These are phyloP conservation scores for Penicillium canescens DNA, from an alignment of 495 filamentous ascomycete genomes.

Conservation along the genomic window DNA sequence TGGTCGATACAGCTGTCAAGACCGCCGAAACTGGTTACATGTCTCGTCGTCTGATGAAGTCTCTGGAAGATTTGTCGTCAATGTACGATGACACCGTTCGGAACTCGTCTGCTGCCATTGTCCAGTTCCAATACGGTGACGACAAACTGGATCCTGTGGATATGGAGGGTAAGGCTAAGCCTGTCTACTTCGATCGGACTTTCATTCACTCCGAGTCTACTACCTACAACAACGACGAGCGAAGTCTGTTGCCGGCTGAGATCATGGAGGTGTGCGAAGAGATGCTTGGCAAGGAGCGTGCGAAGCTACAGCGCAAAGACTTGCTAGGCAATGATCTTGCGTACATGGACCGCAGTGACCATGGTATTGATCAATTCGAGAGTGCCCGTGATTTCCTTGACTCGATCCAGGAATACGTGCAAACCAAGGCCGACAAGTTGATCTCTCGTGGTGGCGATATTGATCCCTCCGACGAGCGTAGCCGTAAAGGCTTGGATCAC, in stretches of 20 bases:
- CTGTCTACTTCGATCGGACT: slow-evolving; percentile 90
- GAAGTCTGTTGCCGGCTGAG: slow-evolving; percentile 69
- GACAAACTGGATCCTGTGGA: slow-evolving; percentile 93
- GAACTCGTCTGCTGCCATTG: slow-evolving; percentile 78
- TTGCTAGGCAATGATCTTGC: slow-evolving; percentile 50
- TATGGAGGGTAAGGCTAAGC: slow-evolving; percentile 93
- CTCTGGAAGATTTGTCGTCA: slow-evolving; percentile 87
- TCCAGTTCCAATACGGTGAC: slow-evolving; percentile 96
- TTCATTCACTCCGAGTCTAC: slow-evolving; percentile 80
- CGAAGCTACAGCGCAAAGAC: slow-evolving; percentile 61
- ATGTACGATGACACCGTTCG: slow-evolving; percentile 93
- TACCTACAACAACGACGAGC: slow-evolving; percentile 76
- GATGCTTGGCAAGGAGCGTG: slow-evolving; percentile 63
- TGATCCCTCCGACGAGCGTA: slow-evolving; percentile 38
- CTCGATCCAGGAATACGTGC: slow-evolving; percentile 70
- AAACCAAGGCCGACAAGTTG: slow-evolving; percentile 55
- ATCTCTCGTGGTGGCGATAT: slow-evolving; percentile 40
- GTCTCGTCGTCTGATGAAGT: slow-evolving; percentile 98
- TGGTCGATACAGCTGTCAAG: slow-evolving; percentile 99
- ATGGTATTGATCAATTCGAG: slow-evolving; percentile 79
- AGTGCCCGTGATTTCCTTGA: slow-evolving; percentile 80
- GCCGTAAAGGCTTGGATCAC: slow-evolving; percentile 56
- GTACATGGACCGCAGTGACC: slow-evolving; percentile 65
- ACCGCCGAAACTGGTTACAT: slow-evolving; percentile 99
- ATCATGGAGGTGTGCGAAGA: slow-evolving; percentile 65